Conservation (phyloP, 208 protist species). For the Vickermania spadyakhi region DNA sequence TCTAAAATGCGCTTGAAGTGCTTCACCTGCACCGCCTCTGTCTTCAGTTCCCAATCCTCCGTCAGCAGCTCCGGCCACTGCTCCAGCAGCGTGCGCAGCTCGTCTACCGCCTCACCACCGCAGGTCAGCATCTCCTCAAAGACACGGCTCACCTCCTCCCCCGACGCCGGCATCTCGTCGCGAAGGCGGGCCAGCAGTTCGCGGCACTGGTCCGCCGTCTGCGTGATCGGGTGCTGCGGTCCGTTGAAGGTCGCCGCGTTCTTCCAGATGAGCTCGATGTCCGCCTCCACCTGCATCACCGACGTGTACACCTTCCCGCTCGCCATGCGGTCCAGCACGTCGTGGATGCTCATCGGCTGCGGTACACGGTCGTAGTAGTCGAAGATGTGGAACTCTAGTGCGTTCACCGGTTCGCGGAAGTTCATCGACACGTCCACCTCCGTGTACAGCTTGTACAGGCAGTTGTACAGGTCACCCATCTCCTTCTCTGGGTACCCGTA, state of each 20-base stretch:
- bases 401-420: conserved; percentile 80
- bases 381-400: conserved; percentile 41
- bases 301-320: conserved; percentile 33
- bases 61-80: conserved; percentile 38
- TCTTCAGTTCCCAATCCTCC: conserved; percentile 29
- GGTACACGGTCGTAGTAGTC: conserved; percentile 65
- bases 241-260: conserved; percentile 74
- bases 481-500: conserved; percentile 32
- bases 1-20: conserved; percentile 18
- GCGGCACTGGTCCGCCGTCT: conserved; percentile 35
- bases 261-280: conserved; percentile 66
- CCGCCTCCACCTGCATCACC: conserved; percentile 34
- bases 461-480: conserved; percentile 62
- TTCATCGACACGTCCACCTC: conserved; percentile 44
- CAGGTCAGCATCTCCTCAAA: conserved; percentile 20
- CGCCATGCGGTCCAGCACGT: conserved; percentile 55
- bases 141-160: conserved; percentile 38
- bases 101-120: conserved; percentile 16
- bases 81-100: conserved; percentile 21
- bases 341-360: conserved; percentile 52
- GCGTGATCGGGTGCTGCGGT: conserved; percentile 24
- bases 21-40: conserved; percentile 37
- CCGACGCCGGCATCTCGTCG: conserved; percentile 28
- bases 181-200: conserved; percentile 25
- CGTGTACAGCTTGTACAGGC: conserved; percentile 69